Base-by-base conservation (phyloP, 495 filamentous ascomycete species). In the Penicillium steckii region DNA sequence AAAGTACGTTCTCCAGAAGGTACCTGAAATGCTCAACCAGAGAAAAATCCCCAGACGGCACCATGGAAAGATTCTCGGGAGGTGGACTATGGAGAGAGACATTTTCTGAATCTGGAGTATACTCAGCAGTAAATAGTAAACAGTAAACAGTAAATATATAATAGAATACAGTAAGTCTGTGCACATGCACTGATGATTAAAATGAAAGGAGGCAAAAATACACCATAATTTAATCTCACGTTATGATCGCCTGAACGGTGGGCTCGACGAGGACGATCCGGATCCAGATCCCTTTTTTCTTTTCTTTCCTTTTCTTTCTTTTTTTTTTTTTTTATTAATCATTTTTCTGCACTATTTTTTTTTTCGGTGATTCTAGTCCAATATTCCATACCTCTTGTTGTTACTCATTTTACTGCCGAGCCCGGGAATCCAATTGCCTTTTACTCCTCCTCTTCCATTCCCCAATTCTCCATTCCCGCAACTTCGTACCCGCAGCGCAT, bases 221-320 rank as follows among this genome's bases (percentile, higher is more conserved):
- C 41, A 15, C 15, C 19, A 51, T 24, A 22, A 10, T 43, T n/a
- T 43, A 17, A 44, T 51, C 32, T 50, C 8, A 15, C 4, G n/a
- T n/a, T 23, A 50, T 19, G 56, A 59, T 48, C 47, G 52, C 37
- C 51, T 48, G 59, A 59, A 56, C 50, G 50, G 53, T 59, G 49
- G 49, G 37, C 47, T 48, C 21, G 48, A 30, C 48, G 46, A 44
- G 52, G 59, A 60, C 61, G 62, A 67, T 63, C 57, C 48, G 57
- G 54, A 65, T 64, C 63, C 66, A 64, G 61, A 65, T 67, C 61
- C 52, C 48, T 60, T 56, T 51, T 56, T 56, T 48, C 29, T 35
- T 22, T 50, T 43, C 45, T 50, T 19, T 38, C 50, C 37, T 51
- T 38, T 48, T 49, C 44, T 55, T 50, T 32, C 26, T 1, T 44